phyloP scores from a whole-genome alignment of 768 basidiomycete genomes.

The Collybiopsis confluens region DNA sequence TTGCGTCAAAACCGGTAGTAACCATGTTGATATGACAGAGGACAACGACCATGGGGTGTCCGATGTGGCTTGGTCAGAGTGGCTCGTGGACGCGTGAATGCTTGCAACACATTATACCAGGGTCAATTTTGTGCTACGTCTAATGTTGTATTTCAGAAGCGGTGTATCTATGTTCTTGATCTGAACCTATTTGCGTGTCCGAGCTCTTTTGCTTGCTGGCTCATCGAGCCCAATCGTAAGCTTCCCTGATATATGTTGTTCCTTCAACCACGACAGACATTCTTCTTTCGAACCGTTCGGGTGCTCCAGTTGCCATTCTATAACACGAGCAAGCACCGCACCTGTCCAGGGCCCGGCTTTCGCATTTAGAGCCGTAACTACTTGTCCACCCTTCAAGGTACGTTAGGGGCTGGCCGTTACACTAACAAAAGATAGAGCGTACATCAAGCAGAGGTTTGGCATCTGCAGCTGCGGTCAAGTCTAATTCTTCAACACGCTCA shows the following conservation, averaged over 20 bases:
- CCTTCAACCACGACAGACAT: constrained; percentile 65
- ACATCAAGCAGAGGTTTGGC: constrained; percentile 77
- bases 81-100: too few relatives aligned
- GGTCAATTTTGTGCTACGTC: too few relatives aligned
- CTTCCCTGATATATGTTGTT: constrained; percentile 46
- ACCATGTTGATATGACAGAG: too few relatives aligned
- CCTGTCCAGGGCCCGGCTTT: constrained; percentile 72
- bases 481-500: constrained; percentile 54
- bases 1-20: too few relatives aligned
- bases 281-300: constrained; percentile 62
- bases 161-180: too few relatives aligned
- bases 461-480: constrained; percentile 57
- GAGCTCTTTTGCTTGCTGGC: constrained; percentile 33
- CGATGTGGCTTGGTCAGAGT: too few relatives aligned
- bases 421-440: constrained; percentile 23
- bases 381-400: constrained; percentile 61
- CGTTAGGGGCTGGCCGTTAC: too few relatives aligned
- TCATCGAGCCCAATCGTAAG: constrained; percentile 29
- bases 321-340: constrained; percentile 55
- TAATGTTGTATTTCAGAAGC: too few relatives aligned
- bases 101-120: too few relatives aligned
- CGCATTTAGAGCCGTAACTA: constrained; percentile 48
- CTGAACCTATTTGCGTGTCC: constrained; percentile 21
- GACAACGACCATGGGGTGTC: too few relatives aligned
- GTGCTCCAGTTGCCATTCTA: constrained; percentile 85